Evolutionary conservation across 441 rosid species (phyloP).

Genomic region (Hura crepitans): DNA sequence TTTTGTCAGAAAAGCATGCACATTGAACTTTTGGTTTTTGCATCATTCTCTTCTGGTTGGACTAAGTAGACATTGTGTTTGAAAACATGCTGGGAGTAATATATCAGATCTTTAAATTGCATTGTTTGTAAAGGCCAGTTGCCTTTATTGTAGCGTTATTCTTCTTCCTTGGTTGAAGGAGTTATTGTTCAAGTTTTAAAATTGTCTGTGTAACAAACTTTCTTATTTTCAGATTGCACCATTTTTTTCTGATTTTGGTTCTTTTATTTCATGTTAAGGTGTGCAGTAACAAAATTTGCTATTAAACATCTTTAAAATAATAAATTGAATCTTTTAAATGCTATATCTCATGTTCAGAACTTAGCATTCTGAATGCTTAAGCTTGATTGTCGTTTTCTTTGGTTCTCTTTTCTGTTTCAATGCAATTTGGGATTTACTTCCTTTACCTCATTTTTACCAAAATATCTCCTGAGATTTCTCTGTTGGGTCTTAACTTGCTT

Average conservation of each 20-base stretch:
- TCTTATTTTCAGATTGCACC: background rate
- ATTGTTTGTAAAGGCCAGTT: background rate
- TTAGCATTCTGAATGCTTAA: conserved; percentile 9
- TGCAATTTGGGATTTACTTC: background rate
- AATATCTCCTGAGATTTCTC: no score
- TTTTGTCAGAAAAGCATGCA: no score
- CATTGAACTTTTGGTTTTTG: background rate
- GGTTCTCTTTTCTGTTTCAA: background rate
- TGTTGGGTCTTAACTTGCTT: no score
- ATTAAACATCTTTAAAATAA: background rate
- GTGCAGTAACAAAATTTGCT: background rate
- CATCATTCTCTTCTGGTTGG: background rate
- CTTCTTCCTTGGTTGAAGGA: background rate
- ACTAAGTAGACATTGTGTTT: background rate
- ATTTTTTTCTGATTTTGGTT: background rate
- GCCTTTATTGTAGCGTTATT: background rate
- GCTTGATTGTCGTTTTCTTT: background rate
- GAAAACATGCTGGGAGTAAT: background rate
- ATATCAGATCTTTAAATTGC: background rate
- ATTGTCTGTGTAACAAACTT: background rate
- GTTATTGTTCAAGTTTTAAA: background rate
- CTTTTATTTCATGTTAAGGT: background rate
- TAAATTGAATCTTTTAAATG: background rate
- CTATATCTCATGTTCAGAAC: background rate
- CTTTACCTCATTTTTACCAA: no score